A percentile compares a stretch with the other conserved stretches of the same genome.
phyloP scores from a whole-genome alignment of 805 yeast genomes.

The Monosporozyma unispora region DNA sequence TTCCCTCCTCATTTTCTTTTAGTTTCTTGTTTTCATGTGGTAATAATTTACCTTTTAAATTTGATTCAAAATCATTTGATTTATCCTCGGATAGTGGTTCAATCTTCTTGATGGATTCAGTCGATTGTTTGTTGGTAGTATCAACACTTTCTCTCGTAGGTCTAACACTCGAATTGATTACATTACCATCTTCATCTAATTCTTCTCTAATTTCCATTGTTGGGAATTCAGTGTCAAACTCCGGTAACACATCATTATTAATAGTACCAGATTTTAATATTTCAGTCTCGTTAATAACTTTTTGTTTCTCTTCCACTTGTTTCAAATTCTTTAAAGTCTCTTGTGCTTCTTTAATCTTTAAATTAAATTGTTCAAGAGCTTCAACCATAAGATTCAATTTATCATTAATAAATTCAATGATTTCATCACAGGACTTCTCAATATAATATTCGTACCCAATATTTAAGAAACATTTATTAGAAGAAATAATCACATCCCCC shows the following conservation, averaged over 20 bases:
- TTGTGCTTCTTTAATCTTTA: slow-evolving; percentile 35
- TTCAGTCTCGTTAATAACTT: not conserved
- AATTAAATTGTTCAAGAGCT: slow-evolving; percentile 35
- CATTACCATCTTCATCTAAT: slow-evolving; percentile 74
- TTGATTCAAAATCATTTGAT: slow-evolving; percentile 6
- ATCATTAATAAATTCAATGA: slow-evolving; percentile 18
- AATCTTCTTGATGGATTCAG: not conserved
- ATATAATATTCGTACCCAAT: slow-evolving; percentile 29
- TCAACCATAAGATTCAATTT: slow-evolving; percentile 25
- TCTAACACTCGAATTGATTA: slow-evolving; percentile 39
- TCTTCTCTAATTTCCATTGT: slow-evolving; percentile 79
- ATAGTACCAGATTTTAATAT: not conserved
- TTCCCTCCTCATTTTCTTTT: not conserved
- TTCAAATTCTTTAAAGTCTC: slow-evolving; percentile 26
- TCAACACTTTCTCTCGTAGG: slow-evolving; percentile 28
- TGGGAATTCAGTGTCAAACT: slow-evolving; percentile 38
- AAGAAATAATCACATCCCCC: slow-evolving; percentile 26
- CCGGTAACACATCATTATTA: not conserved
- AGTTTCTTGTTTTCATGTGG: not conserved
- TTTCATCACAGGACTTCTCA: slow-evolving; percentile 20
- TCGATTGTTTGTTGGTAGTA: not conserved
- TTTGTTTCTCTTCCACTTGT: slow-evolving; percentile 2
- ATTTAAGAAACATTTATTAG: slow-evolving; percentile 18
- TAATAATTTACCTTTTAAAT: not conserved
- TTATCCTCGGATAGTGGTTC: not conserved